A percentile compares a stretch with the other conserved stretches of the same genome.
Evolutionary conservation across 805 yeast species (phyloP).

Genomic region (Danielia reshetovae): DNA sequence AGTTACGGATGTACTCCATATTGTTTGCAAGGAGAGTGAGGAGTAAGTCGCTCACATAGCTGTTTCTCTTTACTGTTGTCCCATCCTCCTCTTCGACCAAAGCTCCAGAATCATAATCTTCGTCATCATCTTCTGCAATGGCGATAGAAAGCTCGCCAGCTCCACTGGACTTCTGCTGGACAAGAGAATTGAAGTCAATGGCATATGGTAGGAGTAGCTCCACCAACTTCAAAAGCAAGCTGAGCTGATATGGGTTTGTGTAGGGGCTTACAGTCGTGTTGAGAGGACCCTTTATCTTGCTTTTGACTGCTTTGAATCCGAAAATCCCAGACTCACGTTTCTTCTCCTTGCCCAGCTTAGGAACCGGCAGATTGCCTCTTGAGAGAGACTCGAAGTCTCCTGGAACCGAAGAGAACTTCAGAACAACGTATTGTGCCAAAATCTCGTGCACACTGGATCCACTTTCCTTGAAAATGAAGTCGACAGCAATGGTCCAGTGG

Average conservation of each 20-base stretch:
- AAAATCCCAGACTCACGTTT: slow-evolving; percentile 25
- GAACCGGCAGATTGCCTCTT: not conserved
- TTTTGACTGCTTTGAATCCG: slow-evolving; percentile 21
- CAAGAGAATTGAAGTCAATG: slow-evolving; percentile 25
- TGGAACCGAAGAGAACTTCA: slow-evolving; percentile 21
- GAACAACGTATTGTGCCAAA: slow-evolving; percentile 26
- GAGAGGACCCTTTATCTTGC: slow-evolving; percentile 15
- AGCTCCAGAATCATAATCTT: slow-evolving; percentile 5
- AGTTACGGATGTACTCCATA: slow-evolving; percentile 31
- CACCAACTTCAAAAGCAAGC: slow-evolving; percentile 26
- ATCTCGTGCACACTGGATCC: slow-evolving; percentile 38
- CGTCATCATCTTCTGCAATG: slow-evolving; percentile 7
- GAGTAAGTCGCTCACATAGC: slow-evolving; percentile 28
- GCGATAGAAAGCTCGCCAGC: too few relatives aligned
- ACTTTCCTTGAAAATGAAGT: slow-evolving; percentile 31
- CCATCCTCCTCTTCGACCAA: slow-evolving; percentile 19
- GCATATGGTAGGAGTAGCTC: slow-evolving; percentile 35
- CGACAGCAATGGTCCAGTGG: slow-evolving; percentile 28
- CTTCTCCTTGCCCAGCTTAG: slow-evolving; percentile 8
- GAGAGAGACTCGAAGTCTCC: slow-evolving; percentile 2
- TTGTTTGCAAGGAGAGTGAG: slow-evolving; percentile 31
- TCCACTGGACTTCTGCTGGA: slow-evolving; percentile 4
- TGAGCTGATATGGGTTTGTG: slow-evolving; percentile 33
- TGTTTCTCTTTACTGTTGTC: slow-evolving; percentile 15
- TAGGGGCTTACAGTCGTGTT: slow-evolving; percentile 23